Evolutionary conservation across 371 early-diverging fungal genomes (phyloP).

Genomic region (Syncephalastrum monosporum): DNA sequence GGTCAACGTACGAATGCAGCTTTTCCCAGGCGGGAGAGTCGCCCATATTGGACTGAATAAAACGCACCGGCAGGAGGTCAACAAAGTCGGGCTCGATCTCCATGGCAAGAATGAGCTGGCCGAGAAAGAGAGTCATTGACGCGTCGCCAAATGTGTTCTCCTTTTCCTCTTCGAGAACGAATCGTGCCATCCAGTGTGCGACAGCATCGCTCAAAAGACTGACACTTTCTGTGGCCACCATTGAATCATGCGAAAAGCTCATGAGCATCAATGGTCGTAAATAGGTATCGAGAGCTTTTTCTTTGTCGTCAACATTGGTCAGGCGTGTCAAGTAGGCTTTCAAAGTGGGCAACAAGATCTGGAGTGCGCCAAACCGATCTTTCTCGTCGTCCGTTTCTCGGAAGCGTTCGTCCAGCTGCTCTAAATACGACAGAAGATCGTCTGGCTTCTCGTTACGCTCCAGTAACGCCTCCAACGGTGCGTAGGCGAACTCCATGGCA

Average conservation of each 20-base stretch:
- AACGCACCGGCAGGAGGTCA: slow-evolving; percentile 38
- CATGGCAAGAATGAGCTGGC: slow-evolving; percentile 34
- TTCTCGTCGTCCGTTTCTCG: slow-evolving; percentile 33
- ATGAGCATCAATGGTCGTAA: slow-evolving; percentile 28
- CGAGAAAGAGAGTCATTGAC: slow-evolving; percentile 17
- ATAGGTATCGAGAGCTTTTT: slow-evolving; percentile 19
- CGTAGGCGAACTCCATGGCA: slow-evolving; percentile 43
- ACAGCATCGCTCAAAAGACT: slow-evolving; percentile 25
- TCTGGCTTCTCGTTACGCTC: slow-evolving; percentile 29
- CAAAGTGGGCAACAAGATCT: slow-evolving; percentile 40
- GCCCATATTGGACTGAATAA: slow-evolving; percentile 16
- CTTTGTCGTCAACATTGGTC: slow-evolving; percentile 16
- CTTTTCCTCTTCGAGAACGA: slow-evolving; percentile 17
- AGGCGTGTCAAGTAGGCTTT: slow-evolving; percentile 33
- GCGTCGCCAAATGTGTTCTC: slow-evolving; percentile 18
- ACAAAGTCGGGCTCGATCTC: slow-evolving; percentile 46
- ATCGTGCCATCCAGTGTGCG: slow-evolving; percentile 28
- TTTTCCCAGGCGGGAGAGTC: slow-evolving; percentile 16
- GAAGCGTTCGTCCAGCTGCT: slow-evolving; percentile 35
- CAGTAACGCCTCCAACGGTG: slow-evolving; percentile 37
- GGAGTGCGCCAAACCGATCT: slow-evolving; percentile 40
- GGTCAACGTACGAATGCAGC: slow-evolving; percentile 4
- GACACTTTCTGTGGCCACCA: slow-evolving; percentile 42
- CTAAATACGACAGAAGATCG: slow-evolving; percentile 29
- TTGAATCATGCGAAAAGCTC: slow-evolving; percentile 37